These are phyloP conservation scores for Lactarius vividus DNA, from an alignment of 768 basidiomycete species.

Conservation along the genomic window DNA sequence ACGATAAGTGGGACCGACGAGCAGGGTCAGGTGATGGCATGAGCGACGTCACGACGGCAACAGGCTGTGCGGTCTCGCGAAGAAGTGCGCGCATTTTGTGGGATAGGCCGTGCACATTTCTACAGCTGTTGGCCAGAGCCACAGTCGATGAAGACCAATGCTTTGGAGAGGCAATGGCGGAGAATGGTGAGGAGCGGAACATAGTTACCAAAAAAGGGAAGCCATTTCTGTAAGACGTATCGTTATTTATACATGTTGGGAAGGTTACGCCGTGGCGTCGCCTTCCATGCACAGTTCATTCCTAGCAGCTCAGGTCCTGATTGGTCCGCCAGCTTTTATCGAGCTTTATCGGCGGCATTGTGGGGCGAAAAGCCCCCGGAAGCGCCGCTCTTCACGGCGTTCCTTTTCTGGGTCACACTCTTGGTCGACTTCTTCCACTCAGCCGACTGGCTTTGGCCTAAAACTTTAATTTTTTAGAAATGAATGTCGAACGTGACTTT, in stretches of 20 bases:
- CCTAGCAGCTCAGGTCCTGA: background rate
- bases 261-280: too few species aligned
- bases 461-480: background rate
- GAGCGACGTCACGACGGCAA: constrained; percentile 77
- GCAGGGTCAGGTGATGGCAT: constrained; percentile 39
- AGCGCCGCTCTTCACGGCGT: background rate
- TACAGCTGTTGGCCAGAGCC: background rate
- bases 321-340: background rate
- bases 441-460: background rate
- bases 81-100: constrained; percentile 51
- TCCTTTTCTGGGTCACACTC: background rate
- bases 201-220: background rate
- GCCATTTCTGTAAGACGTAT: background rate
- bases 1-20: background rate
- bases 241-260: background rate
- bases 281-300: background rate
- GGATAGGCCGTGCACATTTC: constrained; percentile 10
- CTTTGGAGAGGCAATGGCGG: constrained; percentile 2
- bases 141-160: background rate
- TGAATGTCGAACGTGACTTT: background rate
- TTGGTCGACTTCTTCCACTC: background rate
- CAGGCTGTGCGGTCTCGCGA: constrained; percentile 79
- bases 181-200: background rate
- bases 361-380: too few species aligned
- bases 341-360: too few species aligned